Evolutionary conservation across 2,329 filamentous ascomycete species (phyloP), one percentile per base, ranked within the genome.

Genomic region (Ampelomyces quisqualis): DNA sequence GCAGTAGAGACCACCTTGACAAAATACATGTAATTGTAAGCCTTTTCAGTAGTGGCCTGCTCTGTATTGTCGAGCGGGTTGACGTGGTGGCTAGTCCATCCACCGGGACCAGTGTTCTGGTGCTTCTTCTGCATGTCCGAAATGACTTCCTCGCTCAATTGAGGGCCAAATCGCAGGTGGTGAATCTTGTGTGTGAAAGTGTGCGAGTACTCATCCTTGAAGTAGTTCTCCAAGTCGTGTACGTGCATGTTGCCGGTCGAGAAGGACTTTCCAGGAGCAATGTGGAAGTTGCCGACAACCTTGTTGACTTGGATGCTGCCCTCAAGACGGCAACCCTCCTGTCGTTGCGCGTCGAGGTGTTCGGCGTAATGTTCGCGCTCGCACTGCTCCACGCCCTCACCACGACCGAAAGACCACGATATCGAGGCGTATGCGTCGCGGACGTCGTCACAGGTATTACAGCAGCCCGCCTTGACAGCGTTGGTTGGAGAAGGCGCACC

Each of bases 11-110:
- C 93, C 42, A 98, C 93, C 77, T 98, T 98, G 71, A 98, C 79
- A 70, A 98, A 98, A 76, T 98, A 98, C 89, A 97, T 95, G 70
- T 85, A 98, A 75, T 96, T 98, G 77, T 79, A 96, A 51, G 86
- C 86, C 55, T 88, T 81, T 61, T 96, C 90, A 23, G 79, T 74
- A 2, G 89, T 94, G 37, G 77, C 72, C 74, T 97, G 90, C 50
- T 79, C 74, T 3, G 85, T 87, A 38, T 79, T 77, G 62, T 98
- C 94, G 4, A 98, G 81, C 4, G 93, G 93, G 70, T 97, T 96
- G 55, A 88, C 71, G 69, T 97, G 90, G 71, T 95, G 88, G 70
- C 89, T 90, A 8, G 86, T 89, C 88, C 88, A 95, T 5, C 64
- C 45, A 74, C 78, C 63, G 72, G 64, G 75, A 40, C 78, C 77